Evolutionary conservation across 2,329 filamentous ascomycete species (phyloP).

Genomic region (Ophiobolus disseminans): DNA sequence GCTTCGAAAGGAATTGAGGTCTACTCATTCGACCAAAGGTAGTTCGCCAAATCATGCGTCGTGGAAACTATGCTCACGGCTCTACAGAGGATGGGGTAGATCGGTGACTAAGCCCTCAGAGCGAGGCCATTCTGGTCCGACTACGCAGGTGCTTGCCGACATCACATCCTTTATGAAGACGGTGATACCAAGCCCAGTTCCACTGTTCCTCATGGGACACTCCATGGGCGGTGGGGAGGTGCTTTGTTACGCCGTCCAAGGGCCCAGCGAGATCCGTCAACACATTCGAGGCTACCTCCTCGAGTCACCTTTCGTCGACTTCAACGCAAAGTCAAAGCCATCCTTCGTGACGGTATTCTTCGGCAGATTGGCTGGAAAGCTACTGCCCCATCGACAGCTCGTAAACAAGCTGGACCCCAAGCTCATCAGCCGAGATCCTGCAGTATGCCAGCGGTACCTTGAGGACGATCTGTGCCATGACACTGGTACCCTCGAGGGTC

Average conservation of each 20-base stretch:
- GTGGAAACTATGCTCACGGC: conserved; percentile 14
- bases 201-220: conserved; percentile 86
- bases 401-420: conserved; percentile 69
- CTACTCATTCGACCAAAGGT: conserved; percentile 78
- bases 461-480: conserved; percentile 79
- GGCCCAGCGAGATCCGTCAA: conserved; percentile 60
- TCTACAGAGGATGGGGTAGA: conserved; percentile 77
- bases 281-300: conserved; percentile 76
- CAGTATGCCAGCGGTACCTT: conserved; percentile 65
- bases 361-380: conserved; percentile 70
- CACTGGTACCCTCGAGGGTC: conserved; percentile 82
- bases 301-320: conserved; percentile 79
- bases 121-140: conserved; percentile 76
- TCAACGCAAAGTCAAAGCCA: conserved; percentile 71
- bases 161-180: conserved; percentile 75
- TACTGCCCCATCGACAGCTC: conserved; percentile 73
- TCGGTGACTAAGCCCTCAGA: conserved; percentile 68
- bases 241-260: conserved; percentile 64
- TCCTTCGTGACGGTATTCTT: conserved; percentile 66
- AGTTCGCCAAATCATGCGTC: conserved; percentile 30
- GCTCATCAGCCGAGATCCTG: conserved; percentile 71
- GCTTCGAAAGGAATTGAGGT: conserved; percentile 76
- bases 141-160: conserved; percentile 74
- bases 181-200: conserved; percentile 61
- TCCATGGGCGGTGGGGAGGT: conserved; percentile 88